Conservation (phyloP, 805 yeast species). For the Ogataea kodamae region DNA sequence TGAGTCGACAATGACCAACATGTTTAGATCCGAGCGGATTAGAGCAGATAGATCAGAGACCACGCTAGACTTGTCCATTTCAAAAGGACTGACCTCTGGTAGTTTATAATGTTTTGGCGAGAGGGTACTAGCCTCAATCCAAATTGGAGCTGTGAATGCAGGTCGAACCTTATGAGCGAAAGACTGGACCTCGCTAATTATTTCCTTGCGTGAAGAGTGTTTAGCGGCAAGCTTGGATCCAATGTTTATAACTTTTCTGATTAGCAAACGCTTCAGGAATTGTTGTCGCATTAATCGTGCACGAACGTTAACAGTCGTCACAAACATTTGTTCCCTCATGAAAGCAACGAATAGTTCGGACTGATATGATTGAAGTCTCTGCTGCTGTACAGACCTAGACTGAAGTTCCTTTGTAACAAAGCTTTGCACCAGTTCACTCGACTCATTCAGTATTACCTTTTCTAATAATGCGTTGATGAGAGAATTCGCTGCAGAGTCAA, state of each 20-base stretch:
- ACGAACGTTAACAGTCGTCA: slow-evolving; percentile 38
- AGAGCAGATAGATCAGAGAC: slow-evolving; percentile 1
- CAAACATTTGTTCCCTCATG: slow-evolving; percentile 51
- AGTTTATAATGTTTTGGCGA: background rate
- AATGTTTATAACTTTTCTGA: slow-evolving; percentile 32
- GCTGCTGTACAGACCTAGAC: slow-evolving; percentile 10
- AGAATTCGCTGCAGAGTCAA: slow-evolving; percentile 28
- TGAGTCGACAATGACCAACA: slow-evolving; percentile 42
- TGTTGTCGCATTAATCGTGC: slow-evolving; percentile 42
- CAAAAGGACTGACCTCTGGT: slow-evolving; percentile 1
- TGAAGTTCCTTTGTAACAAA: slow-evolving; percentile 3
- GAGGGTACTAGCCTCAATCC: background rate
- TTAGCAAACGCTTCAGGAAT: slow-evolving; percentile 29
- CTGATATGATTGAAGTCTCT: slow-evolving; percentile 35
- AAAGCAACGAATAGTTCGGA: slow-evolving; percentile 57
- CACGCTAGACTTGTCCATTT: slow-evolving; percentile 1
- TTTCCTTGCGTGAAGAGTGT: slow-evolving; percentile 35
- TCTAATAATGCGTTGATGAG: slow-evolving; percentile 26
- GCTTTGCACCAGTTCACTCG: slow-evolving; percentile 12
- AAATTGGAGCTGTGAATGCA: slow-evolving; percentile 4
- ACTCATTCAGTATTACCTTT: slow-evolving; percentile 28
- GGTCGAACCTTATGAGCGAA: slow-evolving; percentile 29
- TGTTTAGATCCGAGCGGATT: slow-evolving; percentile 18
- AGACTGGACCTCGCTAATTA: slow-evolving; percentile 35
- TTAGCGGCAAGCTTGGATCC: slow-evolving; percentile 27